Evolutionary conservation across 1,284 basidiomycete genomes (phyloP), one percentile per base, ranked within the genome.

Genomic region (Athelia psychrophila): DNA sequence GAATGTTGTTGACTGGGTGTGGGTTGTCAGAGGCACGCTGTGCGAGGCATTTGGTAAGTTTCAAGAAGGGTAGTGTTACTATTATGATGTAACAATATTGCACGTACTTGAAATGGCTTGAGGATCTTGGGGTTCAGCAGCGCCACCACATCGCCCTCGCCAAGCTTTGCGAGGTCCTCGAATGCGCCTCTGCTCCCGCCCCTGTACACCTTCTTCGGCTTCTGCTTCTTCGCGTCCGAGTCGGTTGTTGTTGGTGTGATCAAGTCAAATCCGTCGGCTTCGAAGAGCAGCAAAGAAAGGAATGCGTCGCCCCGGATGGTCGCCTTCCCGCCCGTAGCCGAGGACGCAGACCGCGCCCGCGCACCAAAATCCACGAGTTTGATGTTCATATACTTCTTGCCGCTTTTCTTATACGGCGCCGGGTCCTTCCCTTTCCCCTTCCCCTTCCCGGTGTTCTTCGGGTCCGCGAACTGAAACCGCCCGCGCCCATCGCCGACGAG

Each of bases 161-260:
- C 83, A 55, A 96, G 72, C 64, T 91, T 92, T 52, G 89, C 86
- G 70, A 92, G 83, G 53, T 80, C 77, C 66, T 98, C 96, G 64
- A 93, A 99, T 0, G 95, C 95, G 5, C 96, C 95, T 2, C 84
- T 82, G 56, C 92, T 95, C 1, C 96, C 95, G 1, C 95, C 95
- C 54, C 79, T 80, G 65, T 93, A 96, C 0, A 86, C 59, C 60
- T 84, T 89, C 60, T 79, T 5, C 27, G 5, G 5, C 27, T 30
- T 30, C 60, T 79, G 27, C 27, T 30, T 30, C 27, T 30, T 30
- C n/a, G n/a, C n/a, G n/a, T n/a, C n/a, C 73, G 42, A 78, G 77
- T 50, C 73, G 75, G 20, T 73, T 67, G 3, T 76, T 74, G 48
- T 78, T 71, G 15, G 79, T 67, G 2, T 71, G 73, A 88, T 57